These are phyloP conservation scores for Beauveria sp. DNA, from an alignment of 2,329 filamentous ascomycete species.

Conservation along the genomic window DNA sequence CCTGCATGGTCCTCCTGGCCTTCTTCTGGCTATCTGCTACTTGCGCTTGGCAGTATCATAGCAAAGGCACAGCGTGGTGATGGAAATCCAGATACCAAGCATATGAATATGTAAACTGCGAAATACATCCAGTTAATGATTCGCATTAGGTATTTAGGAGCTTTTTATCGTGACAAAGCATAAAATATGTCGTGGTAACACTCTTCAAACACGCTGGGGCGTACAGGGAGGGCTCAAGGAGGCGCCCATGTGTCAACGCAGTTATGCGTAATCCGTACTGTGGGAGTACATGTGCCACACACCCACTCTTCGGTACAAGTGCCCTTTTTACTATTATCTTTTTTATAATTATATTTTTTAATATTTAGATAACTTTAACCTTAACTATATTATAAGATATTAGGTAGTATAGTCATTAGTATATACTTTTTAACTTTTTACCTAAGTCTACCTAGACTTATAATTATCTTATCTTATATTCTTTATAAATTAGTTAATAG, in stretches of 20 bases:
- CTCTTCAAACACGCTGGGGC: conserved; percentile 1
- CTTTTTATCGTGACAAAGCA: background rate
- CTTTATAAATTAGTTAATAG: no score
- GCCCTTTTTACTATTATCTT: no score
- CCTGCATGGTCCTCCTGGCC: conserved; percentile 21
- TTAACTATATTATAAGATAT: no score
- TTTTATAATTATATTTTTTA: no score
- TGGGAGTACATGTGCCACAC: background rate
- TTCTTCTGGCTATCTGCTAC: background rate
- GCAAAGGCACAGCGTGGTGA: background rate
- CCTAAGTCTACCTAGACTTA: no score
- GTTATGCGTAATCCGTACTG: background rate
- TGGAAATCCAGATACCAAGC: background rate
- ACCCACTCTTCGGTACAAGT: no score
- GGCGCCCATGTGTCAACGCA: background rate
- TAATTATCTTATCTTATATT: no score
- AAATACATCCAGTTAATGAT: background rate
- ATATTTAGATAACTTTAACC: no score
- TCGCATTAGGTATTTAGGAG: background rate
- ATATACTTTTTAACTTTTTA: no score
- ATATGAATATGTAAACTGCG: background rate
- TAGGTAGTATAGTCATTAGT: no score
- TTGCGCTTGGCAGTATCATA: background rate
- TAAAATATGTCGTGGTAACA: background rate
- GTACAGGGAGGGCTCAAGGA: background rate